Base-by-base conservation (phyloP, 2,329 filamentous ascomycete species). In the Nannizzia gypsea region DNA sequence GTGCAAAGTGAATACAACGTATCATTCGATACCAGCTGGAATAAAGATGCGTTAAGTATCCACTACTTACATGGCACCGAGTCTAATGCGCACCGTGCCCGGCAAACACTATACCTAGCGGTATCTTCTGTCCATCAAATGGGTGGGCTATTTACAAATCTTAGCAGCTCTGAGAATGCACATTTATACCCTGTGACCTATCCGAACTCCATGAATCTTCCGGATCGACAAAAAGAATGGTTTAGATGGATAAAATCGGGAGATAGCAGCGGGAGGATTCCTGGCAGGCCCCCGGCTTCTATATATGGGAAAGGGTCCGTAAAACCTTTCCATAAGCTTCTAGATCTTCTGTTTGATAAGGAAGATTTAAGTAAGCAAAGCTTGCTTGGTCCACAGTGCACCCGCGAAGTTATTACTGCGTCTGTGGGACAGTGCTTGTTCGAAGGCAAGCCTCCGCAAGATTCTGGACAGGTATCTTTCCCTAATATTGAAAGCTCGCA, bases 341-440 rank as follows among this genome's bases (percentile, higher is more conserved):
- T 58, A n/a, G 31, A 63, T n/a, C 42, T 28, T 15, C 52, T 65
- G 13, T 64, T 62, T 44, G n/a, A 38, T n/a, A 11, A 22, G 24
- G 24, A 40, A 13, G 20, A 58, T 11, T 44, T 15, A 3, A 9
- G 44, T 38, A 22, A 56, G 15, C 22, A 34, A 48, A 17, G 44
- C 20, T 31, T 17, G 3, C 26, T 13, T 56, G 24, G 22, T 34
- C 44, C 56, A 17, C 22, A 28, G 28, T 55, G 31, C 22, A 58
- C 69, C 1, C 66, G 66, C 20, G 73, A 75, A 61, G 69, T 66
- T 9, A 60, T 76, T 24, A 72, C 69, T 22, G 73, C 73, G 22
- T 64, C 69, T 1, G 66, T 72, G 57, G 73, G 73, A n/a, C 71
- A 67, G 59, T 73, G 71, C 62, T 66, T 75, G n/a, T 75, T 76